Evolutionary conservation across 164 flowering plant species (phyloP).

Genomic region (Nymphaea thermarum): DNA sequence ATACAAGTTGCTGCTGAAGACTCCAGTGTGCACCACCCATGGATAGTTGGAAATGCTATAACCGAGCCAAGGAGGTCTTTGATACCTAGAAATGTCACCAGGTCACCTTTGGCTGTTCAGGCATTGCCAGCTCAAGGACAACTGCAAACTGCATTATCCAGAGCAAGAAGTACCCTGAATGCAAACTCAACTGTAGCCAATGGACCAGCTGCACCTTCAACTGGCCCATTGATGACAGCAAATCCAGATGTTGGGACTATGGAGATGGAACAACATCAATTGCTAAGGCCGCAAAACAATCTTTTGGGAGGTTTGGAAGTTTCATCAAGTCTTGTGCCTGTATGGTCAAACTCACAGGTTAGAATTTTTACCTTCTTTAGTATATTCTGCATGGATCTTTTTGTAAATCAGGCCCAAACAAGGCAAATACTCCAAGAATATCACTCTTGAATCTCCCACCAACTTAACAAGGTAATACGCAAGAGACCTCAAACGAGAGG

Average conservation of each 20-base stretch:
- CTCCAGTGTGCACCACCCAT: conserved; percentile 27
- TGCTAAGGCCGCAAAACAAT: conserved; percentile 11
- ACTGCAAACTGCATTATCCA: conserved; percentile 12
- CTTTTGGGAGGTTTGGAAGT: conserved; percentile 12
- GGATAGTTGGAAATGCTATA: conserved; percentile 13
- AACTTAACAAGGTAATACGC: too few relatives aligned
- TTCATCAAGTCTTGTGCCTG: conserved; percentile 17
- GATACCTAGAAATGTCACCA: conserved; percentile 22
- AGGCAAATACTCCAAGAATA: too few relatives aligned
- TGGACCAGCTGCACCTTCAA: conserved; percentile 18
- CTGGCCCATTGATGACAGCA: conserved; percentile 9
- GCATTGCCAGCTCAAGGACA: conserved; percentile 48
- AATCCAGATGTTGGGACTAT: conserved; percentile 9
- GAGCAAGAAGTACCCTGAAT: conserved; percentile 8
- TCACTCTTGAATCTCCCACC: too few relatives aligned
- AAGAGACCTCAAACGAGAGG: too few relatives aligned
- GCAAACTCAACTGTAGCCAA: conserved; percentile 9
- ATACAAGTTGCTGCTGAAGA: conserved; percentile 14
- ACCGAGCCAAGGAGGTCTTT: conserved; percentile 25
- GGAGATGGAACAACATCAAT: conserved; percentile 29
- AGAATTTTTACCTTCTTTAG: background rate
- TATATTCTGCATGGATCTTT: too few relatives aligned
- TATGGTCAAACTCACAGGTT: conserved; percentile 25
- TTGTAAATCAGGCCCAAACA: too few relatives aligned
- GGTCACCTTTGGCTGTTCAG: conserved; percentile 51